Percentiles rank a stretch among this genome's conserved stretches.
Evolutionary conservation across 2,329 filamentous ascomycete species (phyloP).

Genomic region (Venturia oleaginea): DNA sequence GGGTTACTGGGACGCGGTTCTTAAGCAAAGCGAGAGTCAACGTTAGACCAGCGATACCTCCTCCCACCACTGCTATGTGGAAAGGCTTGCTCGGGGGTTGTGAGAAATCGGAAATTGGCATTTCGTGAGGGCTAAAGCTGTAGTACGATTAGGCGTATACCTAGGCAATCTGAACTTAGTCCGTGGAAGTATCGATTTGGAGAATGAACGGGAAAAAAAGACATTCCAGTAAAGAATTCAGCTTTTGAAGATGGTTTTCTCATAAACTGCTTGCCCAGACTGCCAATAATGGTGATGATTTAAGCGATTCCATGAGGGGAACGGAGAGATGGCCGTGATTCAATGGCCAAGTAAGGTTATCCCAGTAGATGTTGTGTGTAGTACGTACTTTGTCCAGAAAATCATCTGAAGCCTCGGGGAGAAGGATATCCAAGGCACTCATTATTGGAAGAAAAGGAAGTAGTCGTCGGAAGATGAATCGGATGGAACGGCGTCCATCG

Average conservation of each 20-base stretch:
- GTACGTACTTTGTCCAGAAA: neutral
- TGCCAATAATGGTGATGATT: neutral
- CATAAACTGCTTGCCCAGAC: neutral
- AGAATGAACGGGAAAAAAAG: neutral
- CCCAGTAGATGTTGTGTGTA: neutral
- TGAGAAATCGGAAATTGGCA: neutral
- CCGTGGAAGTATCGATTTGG: neutral
- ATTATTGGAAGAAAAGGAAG: neutral
- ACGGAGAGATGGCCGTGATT: neutral
- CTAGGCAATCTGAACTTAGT: neutral
- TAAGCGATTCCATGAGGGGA: neutral
- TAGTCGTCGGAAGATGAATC: neutral
- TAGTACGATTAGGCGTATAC: neutral
- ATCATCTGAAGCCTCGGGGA: neutral
- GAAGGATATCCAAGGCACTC: too few species aligned
- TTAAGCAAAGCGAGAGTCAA: conserved; percentile 45
- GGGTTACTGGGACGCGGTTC: conserved; percentile 36
- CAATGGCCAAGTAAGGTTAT: neutral
- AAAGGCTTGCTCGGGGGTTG: conserved; percentile 18
- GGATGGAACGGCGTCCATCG: neutral
- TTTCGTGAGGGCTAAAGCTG: neutral
- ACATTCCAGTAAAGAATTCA: neutral
- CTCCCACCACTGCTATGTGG: conserved; percentile 47
- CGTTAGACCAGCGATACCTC: conserved; percentile 48
- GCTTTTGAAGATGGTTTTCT: neutral